Evolutionary conservation across 2,329 filamentous ascomycete species (phyloP), one percentile per base, ranked within the genome.

Genomic region (Ophioceras dolichostomum): DNA sequence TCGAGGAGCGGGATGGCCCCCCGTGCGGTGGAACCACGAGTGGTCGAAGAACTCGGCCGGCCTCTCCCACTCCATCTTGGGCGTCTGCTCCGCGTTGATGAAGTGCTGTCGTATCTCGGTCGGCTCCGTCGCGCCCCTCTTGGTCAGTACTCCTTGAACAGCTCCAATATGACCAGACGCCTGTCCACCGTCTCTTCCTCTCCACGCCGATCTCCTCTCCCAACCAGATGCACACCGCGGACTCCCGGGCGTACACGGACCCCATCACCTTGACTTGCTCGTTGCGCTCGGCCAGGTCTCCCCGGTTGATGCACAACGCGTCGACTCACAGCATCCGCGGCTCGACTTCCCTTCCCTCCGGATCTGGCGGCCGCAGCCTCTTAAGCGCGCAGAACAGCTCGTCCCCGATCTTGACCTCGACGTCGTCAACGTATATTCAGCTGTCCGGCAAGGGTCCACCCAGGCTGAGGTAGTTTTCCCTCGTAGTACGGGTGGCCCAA

Each of bases 271-370:
- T 19, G n/a, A 47, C 41, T 14, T 47, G 41, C n/a, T 31, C 10
- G 31, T 19, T 37, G 18, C 12, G 50, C 49, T 45, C 41, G 10
- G 37, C 6, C 13, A 38, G 16, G 29, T 43, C 32, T 7, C 40
- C 13, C 38, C 47, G 40, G 32, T 41, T 41, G 39, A 47, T 47
- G 40, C 49, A 44, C 13, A 45, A 21, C 13, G 38, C 29, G 34
- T 47, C 39, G 9, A 43, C 39, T 43, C 40, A 46, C 10, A 47
- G 27, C 3, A 26, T 10, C 16, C 4, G 22, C 12, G 22, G 22
- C 22, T 12, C 12, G 22, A 8, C 22, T 12, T 26, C 12, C 8
- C n/a, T n/a, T n/a, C n/a, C n/a, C n/a, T n/a, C n/a, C n/a, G n/a
- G n/a, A n/a, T n/a, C n/a, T n/a, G n/a, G n/a, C n/a, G 12, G 22